Evolutionary conservation across 2,329 filamentous ascomycete species (phyloP).

Genomic region (Fusarium burgessii): DNA sequence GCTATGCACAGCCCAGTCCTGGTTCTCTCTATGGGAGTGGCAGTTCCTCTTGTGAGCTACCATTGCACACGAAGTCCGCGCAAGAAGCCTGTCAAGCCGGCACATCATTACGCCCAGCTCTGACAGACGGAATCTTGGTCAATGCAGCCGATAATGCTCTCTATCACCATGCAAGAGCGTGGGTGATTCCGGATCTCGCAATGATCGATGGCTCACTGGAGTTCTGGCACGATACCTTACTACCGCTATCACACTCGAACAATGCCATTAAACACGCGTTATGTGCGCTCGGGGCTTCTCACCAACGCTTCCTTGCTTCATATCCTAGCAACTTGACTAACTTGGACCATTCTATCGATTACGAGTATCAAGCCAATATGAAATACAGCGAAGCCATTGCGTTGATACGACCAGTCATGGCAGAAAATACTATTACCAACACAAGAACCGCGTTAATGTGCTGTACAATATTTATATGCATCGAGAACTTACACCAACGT

Average conservation of each 20-base stretch:
- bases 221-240: slow-evolving; percentile 15
- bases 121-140: background rate
- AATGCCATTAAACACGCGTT: slow-evolving; percentile 4
- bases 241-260: slow-evolving; percentile 4
- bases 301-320: background rate
- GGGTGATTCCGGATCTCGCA: background rate
- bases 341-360: background rate
- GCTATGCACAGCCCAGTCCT: background rate
- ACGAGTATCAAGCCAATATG: slow-evolving; percentile 24
- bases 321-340: background rate
- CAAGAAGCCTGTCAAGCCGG: too few relatives aligned
- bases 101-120: background rate
- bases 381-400: slow-evolving; percentile 42
- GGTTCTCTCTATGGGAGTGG: background rate
- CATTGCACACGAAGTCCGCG: background rate
- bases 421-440: slow-evolving; percentile 16
- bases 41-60: background rate
- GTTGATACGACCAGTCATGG: slow-evolving; percentile 35
- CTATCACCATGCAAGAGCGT: background rate
- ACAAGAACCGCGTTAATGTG: slow-evolving; percentile 36
- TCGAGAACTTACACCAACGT: slow-evolving; percentile 39
- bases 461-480: slow-evolving; percentile 43
- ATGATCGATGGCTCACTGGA: background rate
- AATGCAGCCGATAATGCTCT: slow-evolving; percentile 1
- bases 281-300: slow-evolving; percentile 15